Conservation (phyloP, 2,329 filamentous ascomycete genomes). For the Atkinsonella hypoxylon region DNA sequence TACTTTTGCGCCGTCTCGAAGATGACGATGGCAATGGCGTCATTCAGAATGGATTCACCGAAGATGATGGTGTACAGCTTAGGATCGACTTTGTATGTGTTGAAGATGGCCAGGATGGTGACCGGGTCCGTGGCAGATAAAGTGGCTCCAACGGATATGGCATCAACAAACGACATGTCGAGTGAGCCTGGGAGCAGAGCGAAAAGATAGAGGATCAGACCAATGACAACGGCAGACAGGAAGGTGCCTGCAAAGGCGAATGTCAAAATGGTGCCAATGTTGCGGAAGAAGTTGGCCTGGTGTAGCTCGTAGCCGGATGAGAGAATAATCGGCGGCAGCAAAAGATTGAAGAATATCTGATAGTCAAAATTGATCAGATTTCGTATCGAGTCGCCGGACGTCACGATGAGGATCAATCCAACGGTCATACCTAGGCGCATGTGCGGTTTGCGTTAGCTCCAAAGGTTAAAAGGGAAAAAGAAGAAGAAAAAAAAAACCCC, state of each 20-base stretch:
- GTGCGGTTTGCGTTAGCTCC: background rate
- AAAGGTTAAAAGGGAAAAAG: background rate
- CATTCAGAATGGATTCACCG: slow-evolving; percentile 94
- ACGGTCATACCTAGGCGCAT: slow-evolving; percentile 74
- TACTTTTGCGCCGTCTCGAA: slow-evolving; percentile 97
- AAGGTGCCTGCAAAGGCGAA: slow-evolving; percentile 97
- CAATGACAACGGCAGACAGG: slow-evolving; percentile 90
- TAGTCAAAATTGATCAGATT: slow-evolving; percentile 94
- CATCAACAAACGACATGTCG: slow-evolving; percentile 83
- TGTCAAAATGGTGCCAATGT: slow-evolving; percentile 92
- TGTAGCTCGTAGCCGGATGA: slow-evolving; percentile 95
- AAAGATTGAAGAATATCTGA: slow-evolving; percentile 98
- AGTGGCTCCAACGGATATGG: slow-evolving; percentile 91
- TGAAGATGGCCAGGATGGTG: slow-evolving; percentile 97
- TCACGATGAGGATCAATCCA: slow-evolving; percentile 75
- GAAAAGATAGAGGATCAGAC: slow-evolving; percentile 78
- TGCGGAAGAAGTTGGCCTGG: slow-evolving; percentile 97
- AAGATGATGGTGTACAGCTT: slow-evolving; percentile 99
- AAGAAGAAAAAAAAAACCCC: no score
- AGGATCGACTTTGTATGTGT: slow-evolving; percentile 96
- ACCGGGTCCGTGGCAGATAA: slow-evolving; percentile 95
- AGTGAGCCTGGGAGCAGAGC: slow-evolving; percentile 75
- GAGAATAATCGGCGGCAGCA: slow-evolving; percentile 96
- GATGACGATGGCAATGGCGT: slow-evolving; percentile 95
- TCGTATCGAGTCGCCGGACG: slow-evolving; percentile 70